phyloP scores from a whole-genome alignment of 345 rosid species.

The Gossypium rotundifolium region DNA sequence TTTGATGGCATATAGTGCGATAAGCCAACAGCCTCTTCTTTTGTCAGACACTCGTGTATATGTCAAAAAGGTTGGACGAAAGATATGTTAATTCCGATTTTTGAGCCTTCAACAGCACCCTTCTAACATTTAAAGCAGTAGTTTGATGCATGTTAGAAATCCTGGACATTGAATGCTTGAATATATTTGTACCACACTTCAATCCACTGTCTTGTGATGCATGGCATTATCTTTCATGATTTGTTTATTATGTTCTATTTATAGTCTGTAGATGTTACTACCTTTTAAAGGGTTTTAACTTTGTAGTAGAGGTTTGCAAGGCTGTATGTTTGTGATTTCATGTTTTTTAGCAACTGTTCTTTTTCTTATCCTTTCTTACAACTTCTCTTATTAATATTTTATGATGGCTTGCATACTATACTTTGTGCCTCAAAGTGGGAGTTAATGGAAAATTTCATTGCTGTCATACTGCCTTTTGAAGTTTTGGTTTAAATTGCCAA shows the following conservation, averaged over 20 bases:
- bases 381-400: not conserved
- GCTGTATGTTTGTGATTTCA: not conserved
- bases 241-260: not conserved
- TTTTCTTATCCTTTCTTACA: not conserved
- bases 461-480: conserved; percentile 20
- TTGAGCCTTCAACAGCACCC: not conserved
- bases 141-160: not conserved
- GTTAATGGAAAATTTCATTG: conserved; percentile 16
- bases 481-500: conserved; percentile 24
- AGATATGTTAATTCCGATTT: not conserved
- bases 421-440: conserved; percentile 15
- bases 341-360: not conserved
- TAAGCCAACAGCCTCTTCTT: not conserved
- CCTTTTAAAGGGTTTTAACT: not conserved
- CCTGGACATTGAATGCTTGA: not conserved
- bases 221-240: not conserved
- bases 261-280: not conserved
- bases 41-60: not conserved
- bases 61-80: not conserved
- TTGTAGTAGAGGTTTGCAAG: not conserved
- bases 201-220: not conserved
- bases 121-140: not conserved
- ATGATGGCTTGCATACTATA: not conserved
- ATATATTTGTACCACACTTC: not conserved
- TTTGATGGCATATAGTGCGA: not conserved